Conservation (phyloP, 2,329 filamentous ascomycete genomes). For the Claviceps sorghi region DNA sequence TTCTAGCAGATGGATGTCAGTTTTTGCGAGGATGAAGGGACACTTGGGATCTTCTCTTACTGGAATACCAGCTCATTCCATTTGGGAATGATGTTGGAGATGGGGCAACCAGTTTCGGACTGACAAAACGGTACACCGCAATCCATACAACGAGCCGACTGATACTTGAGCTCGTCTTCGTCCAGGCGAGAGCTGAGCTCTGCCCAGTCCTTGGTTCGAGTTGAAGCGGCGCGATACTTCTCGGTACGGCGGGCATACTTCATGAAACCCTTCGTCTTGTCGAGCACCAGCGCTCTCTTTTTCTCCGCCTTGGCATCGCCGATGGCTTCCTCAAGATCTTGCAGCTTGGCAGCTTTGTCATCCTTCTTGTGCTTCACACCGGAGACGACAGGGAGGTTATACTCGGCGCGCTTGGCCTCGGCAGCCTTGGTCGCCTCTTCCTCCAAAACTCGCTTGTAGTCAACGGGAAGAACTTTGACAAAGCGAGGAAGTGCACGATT, state of each 20-base stretch:
- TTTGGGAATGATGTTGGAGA: slow-evolving; percentile 94
- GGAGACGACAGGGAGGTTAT: slow-evolving; percentile 62
- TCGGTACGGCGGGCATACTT: slow-evolving; percentile 86
- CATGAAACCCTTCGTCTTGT: slow-evolving; percentile 97
- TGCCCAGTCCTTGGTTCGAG: slow-evolving; percentile 81
- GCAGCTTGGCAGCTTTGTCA: slow-evolving; percentile 54
- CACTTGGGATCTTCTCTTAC: too few relatives aligned
- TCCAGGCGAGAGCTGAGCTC: slow-evolving; percentile 78
- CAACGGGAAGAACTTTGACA: slow-evolving; percentile 81
- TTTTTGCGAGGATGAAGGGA: not conserved
- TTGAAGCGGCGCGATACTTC: slow-evolving; percentile 78
- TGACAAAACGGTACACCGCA: slow-evolving; percentile 98
- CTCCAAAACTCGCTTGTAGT: slow-evolving; percentile 85
- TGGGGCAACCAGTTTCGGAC: slow-evolving; percentile 88
- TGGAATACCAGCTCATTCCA: slow-evolving; percentile 76
- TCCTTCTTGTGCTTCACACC: slow-evolving; percentile 49
- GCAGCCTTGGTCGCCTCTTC: slow-evolving; percentile 78
- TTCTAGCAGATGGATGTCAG: slow-evolving; percentile 12
- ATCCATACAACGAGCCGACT: slow-evolving; percentile 95
- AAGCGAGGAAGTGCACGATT: slow-evolving; percentile 80
- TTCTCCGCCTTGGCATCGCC: slow-evolving; percentile 75
- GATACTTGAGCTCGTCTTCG: slow-evolving; percentile 92
- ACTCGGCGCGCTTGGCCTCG: slow-evolving; percentile 71
- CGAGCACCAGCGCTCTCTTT: slow-evolving; percentile 79
- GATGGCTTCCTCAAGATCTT: slow-evolving; percentile 85